Base-by-base conservation (phyloP, 192 early-diverging fungal genomes). In the Backusella mclennaniae region DNA sequence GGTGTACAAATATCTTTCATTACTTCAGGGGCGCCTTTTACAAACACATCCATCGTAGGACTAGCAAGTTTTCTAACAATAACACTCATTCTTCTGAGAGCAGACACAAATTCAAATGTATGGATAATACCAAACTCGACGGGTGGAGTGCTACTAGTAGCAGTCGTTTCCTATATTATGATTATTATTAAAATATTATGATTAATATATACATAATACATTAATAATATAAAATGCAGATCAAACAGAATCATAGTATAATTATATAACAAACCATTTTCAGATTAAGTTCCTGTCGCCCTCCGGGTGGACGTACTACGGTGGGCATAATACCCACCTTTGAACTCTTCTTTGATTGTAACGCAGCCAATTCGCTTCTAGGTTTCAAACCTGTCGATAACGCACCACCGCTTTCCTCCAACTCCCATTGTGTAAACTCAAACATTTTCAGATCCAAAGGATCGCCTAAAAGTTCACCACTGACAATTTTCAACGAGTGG, bases 391-490 rank as follows among this genome's bases (percentile, higher is more conserved):
- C 79, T 23, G 69, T 69, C 8, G 81, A 79, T 15, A 71, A 69
- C 31, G 66, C 46, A 59, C 82, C 66, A 41, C 90, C 94, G 68
- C 91, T 92, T 82, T 99, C 97, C 73, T 99, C 97, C 31, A 99
- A 81, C 42, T 93, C 82, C 97, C 97, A 99, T 3, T 88, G 88
- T 0, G 95, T 98, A 69, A 96, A 97, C 67, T 97, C 93, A 86
- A 99, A 97, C 97, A 99, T 99, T 81, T 95, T 96, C 41, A 98
- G 76, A 81, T 99, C 98, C 70, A 99, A 87, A 5, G 97, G 97
- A 81, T 99, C 97, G 17, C 98, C 98, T 35, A 99, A 89, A 4
- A 95, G 84, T 73, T 93, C 88, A n/a, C 93, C 95, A 35, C 95
- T 85, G 1, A 99, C 91, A 8, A 97, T 88, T 80, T 98, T 98